Evolutionary conservation across 352 stramenopile genomes (phyloP).

Genomic region (Globisporangium abappressorium): DNA sequence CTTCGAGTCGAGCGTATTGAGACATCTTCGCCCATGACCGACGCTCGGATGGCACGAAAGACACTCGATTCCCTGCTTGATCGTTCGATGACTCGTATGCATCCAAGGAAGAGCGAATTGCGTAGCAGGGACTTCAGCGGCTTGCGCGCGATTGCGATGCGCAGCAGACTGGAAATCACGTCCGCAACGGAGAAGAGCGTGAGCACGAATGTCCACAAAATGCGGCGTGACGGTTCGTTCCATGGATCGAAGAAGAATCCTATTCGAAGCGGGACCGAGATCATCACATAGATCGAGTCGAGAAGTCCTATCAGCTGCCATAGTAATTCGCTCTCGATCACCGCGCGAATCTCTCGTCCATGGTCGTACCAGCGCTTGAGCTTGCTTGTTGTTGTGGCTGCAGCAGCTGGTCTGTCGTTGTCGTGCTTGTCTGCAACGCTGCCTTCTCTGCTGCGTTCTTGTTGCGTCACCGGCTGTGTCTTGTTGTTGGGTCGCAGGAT

Average conservation of each 20-base stretch:
- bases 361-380: not conserved
- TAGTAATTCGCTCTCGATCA: not conserved
- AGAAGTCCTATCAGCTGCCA: constrained; percentile 18
- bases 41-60: constrained; percentile 8
- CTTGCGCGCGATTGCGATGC: constrained; percentile 3
- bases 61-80: constrained; percentile 11
- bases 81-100: constrained; percentile 1
- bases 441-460: not conserved
- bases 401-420: not conserved
- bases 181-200: constrained; percentile 30
- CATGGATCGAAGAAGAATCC: constrained; percentile 46
- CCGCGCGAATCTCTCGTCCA: not conserved
- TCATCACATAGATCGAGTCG: constrained; percentile 31
- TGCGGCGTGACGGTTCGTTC: constrained; percentile 14
- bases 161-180: constrained; percentile 10
- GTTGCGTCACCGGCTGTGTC: not conserved
- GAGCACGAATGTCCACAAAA: constrained; percentile 21
- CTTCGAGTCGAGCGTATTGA: constrained; percentile 10
- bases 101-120: not conserved
- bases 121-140: constrained; percentile 1
- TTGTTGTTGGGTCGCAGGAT: constrained; percentile 1
- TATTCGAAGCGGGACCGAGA: constrained; percentile 28
- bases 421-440: not conserved
- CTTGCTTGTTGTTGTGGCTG: not conserved
- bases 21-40: constrained; percentile 1